Conservation (phyloP, 257 asterid species). For the Cruciata laevipes region DNA sequence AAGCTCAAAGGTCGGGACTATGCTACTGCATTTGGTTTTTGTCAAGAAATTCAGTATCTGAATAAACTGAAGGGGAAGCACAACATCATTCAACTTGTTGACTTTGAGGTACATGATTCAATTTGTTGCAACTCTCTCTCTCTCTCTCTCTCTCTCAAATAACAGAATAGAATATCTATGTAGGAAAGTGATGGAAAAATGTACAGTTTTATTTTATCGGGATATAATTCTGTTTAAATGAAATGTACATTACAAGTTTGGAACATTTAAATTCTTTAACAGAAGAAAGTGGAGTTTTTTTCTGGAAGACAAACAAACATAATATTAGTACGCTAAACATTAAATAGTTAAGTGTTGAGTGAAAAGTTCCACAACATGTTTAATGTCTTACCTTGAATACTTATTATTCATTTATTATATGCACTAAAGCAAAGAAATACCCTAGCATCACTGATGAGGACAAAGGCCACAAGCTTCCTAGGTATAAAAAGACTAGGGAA, state of each 20-base stretch:
- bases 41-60: conserved; percentile 86
- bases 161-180: too few relatives aligned
- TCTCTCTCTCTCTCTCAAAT: background rate
- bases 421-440: background rate
- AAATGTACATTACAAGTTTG: too few relatives aligned
- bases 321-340: background rate
- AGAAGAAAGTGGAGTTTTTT: background rate
- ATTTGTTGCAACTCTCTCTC: conserved; percentile 3
- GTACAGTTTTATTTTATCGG: background rate
- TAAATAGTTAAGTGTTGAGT: background rate
- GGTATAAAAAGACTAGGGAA: background rate
- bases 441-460: background rate
- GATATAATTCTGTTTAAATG: background rate
- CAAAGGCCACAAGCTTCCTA: background rate
- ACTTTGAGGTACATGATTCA: conserved; percentile 64
- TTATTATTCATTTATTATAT: background rate
- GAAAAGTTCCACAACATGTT: background rate
- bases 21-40: conserved; percentile 94
- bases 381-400: background rate
- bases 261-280: background rate
- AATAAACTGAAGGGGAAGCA: conserved; percentile 71
- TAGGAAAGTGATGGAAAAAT: background rate
- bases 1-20: conserved; percentile 97
- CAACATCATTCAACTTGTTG: conserved; percentile 88
- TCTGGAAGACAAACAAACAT: background rate